These are phyloP conservation scores for Phytophthora crassamura DNA, from an alignment of 352 stramenopile species.

Conservation along the genomic window DNA sequence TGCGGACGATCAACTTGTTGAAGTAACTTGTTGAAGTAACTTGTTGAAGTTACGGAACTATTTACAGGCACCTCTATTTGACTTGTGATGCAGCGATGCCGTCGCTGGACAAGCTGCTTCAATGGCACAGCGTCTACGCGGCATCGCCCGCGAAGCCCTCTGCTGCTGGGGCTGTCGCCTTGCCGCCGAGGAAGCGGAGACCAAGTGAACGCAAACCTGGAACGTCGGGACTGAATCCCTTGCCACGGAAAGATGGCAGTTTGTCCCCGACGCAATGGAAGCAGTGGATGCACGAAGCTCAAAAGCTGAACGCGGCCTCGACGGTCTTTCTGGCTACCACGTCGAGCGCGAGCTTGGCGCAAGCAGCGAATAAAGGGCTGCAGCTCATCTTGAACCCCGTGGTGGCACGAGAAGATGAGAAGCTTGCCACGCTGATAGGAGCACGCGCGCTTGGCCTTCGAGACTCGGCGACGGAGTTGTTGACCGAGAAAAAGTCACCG, in stretches of 20 bases:
- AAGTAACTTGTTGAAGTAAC: background rate
- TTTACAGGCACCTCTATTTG: no score
- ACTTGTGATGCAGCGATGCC: conserved; percentile 12
- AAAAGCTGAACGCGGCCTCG: conserved; percentile 16
- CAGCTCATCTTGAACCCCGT: conserved; percentile 23
- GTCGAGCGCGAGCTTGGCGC: conserved; percentile 10
- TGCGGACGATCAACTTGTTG: background rate
- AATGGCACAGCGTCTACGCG: conserved; percentile 15
- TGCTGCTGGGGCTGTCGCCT: background rate
- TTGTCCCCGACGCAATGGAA: conserved; percentile 23
- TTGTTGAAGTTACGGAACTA: conserved; percentile 2
- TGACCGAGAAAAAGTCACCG: background rate
- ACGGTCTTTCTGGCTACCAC: conserved; percentile 19
- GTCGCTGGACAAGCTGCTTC: conserved; percentile 21
- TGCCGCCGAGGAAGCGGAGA: conserved; percentile 6
- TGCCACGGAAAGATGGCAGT: background rate
- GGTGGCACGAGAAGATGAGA: conserved; percentile 3
- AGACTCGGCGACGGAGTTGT: background rate
- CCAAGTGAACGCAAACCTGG: conserved; percentile 5
- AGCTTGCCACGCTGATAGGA: conserved; percentile 5
- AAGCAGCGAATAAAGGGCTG: conserved; percentile 9
- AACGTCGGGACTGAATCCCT: conserved; percentile 2
- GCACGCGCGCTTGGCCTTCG: background rate
- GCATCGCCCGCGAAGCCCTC: conserved; percentile 13
- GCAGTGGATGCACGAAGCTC: conserved; percentile 33